Conservation (phyloP, 1,284 basidiomycete species). For the Tremellales sp. region DNA sequence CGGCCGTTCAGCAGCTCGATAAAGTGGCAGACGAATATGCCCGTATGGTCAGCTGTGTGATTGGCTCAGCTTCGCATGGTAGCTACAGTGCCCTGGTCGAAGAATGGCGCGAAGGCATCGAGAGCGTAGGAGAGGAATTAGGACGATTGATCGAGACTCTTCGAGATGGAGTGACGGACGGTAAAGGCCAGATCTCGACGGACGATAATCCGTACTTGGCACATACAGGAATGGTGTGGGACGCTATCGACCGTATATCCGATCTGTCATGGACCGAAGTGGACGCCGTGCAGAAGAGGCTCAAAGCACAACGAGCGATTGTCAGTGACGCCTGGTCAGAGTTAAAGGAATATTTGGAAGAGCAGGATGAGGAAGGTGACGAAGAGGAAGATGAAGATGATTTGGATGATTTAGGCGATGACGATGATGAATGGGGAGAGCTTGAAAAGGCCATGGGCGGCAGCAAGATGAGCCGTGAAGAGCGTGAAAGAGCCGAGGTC, state of each 20-base stretch:
- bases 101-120: constrained; percentile 33
- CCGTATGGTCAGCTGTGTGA: constrained; percentile 30
- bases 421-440: constrained; percentile 30
- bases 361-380: constrained; percentile 19
- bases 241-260: constrained; percentile 27
- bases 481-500: constrained; percentile 26
- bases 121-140: constrained; percentile 18
- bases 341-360: constrained; percentile 41
- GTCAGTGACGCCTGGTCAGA: constrained; percentile 44
- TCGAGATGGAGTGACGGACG: too few relatives aligned
- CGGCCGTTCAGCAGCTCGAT: constrained; percentile 29
- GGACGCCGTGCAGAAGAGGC: constrained; percentile 24
- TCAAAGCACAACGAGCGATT: constrained; percentile 29
- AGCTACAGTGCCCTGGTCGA: constrained; percentile 16
- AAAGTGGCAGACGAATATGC: constrained; percentile 31
- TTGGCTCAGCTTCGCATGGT: constrained; percentile 9
- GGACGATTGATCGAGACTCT: constrained; percentile 14
- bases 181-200: not conserved
- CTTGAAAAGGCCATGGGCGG: constrained; percentile 26
- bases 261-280: constrained; percentile 22
- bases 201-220: constrained; percentile 30
- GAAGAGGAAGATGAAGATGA: constrained; percentile 7
- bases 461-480: constrained; percentile 21
- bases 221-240: constrained; percentile 42
- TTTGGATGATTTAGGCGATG: constrained; percentile 8